phyloP scores from a whole-genome alignment of 768 basidiomycete species.

The Suillus sp. region DNA sequence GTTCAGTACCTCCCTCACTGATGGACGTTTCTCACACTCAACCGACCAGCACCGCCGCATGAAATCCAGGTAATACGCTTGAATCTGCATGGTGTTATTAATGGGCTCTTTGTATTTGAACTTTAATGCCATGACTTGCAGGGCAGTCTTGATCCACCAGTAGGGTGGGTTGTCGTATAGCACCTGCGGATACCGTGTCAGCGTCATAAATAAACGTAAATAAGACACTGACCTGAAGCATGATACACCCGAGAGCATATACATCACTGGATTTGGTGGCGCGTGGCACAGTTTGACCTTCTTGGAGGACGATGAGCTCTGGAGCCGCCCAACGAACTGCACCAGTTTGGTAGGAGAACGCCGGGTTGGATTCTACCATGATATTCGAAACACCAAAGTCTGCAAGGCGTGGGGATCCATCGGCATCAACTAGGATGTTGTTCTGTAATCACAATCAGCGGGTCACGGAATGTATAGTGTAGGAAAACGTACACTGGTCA shows the following conservation, averaged over 20 bases:
- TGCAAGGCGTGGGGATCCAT: conserved; percentile 41
- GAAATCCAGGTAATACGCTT: conserved; percentile 43
- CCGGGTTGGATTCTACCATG: conserved; percentile 23
- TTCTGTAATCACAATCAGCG: conserved; percentile 2
- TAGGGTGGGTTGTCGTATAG: conserved; percentile 30
- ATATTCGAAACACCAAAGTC: conserved; percentile 49
- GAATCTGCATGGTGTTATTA: conserved; percentile 28
- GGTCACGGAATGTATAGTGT: no score
- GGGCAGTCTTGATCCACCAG: conserved; percentile 25
- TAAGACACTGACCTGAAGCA: conserved; percentile 27
- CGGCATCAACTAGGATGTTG: conserved; percentile 37
- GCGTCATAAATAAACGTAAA: conserved; percentile 17
- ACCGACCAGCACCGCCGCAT: conserved; percentile 42
- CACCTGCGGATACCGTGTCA: conserved; percentile 13
- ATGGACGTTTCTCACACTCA: conserved; percentile 16
- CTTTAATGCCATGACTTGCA: conserved; percentile 26
- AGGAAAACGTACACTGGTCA: conserved; percentile 9
- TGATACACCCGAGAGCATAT: conserved; percentile 47
- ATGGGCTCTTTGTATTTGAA: conserved; percentile 18
- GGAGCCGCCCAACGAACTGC: conserved; percentile 48
- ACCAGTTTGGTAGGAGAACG: conserved; percentile 24
- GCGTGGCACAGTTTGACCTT: conserved; percentile 13
- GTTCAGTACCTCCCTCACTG: conserved; percentile 4
- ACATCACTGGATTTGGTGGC: conserved; percentile 36
- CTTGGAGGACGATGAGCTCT: conserved; percentile 30